These are phyloP conservation scores for Diaporthe citri DNA, from an alignment of 2,329 filamentous ascomycete genomes.

Conservation along the genomic window DNA sequence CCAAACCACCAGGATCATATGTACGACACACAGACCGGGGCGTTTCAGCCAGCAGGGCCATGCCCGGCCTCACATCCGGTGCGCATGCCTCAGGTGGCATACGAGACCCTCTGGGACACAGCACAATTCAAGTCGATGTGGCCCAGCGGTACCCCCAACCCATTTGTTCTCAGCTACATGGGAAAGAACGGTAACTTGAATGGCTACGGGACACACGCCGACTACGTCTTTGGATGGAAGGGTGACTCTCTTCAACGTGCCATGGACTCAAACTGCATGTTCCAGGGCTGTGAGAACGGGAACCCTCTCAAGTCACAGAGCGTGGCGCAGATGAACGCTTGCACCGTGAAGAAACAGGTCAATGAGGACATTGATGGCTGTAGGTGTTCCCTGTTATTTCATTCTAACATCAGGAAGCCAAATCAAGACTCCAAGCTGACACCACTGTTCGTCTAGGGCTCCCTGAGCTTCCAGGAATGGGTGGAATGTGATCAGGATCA, in stretches of 20 bases:
- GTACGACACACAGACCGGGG: constrained; percentile 46
- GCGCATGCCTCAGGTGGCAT: constrained; percentile 52
- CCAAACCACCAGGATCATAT: constrained; percentile 59
- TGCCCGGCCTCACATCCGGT: constrained; percentile 49
- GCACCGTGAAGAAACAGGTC: constrained; percentile 47
- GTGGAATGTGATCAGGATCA: not conserved
- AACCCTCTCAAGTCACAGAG: constrained; percentile 50
- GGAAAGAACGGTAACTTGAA: constrained; percentile 41
- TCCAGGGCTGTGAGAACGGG: constrained; percentile 50
- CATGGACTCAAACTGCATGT: constrained; percentile 50
- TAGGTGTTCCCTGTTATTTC: constrained; percentile 27
- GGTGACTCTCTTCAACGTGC: constrained; percentile 49
- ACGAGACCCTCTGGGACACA: constrained; percentile 61
- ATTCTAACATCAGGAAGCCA: no score
- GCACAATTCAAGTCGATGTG: constrained; percentile 52
- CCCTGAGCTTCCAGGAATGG: constrained; percentile 30
- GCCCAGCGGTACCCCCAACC: constrained; percentile 50
- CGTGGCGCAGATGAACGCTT: constrained; percentile 50
- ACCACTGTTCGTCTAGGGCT: not conserved
- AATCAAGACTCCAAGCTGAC: not conserved
- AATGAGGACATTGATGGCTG: constrained; percentile 50
- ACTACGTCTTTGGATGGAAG: constrained; percentile 52
- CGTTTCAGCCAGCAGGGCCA: constrained; percentile 44
- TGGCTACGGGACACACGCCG: constrained; percentile 48
- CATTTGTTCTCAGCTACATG: constrained; percentile 47